phyloP scores from a whole-genome alignment of 164 flowering plant genomes.

The Malania oleifera region DNA sequence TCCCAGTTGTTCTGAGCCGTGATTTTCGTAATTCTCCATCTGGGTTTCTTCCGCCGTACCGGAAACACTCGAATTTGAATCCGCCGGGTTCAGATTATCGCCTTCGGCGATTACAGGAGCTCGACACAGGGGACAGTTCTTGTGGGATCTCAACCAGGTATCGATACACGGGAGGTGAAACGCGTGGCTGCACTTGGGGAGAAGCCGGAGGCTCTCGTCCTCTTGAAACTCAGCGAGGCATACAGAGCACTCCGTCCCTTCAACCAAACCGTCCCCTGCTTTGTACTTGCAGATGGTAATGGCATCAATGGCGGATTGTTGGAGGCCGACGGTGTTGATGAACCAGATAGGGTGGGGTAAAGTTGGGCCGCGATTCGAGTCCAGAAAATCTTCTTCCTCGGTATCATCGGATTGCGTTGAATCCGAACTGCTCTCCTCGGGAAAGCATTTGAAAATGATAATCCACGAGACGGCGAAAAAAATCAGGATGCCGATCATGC shows the following conservation, averaged over 20 bases:
- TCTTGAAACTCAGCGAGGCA: constrained; percentile 33
- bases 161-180: constrained; percentile 42
- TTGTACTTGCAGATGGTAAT: constrained; percentile 23
- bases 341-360: constrained; percentile 42
- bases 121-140: constrained; percentile 40
- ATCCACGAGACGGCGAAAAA: constrained; percentile 1
- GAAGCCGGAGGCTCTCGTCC: constrained; percentile 29
- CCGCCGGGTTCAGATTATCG: background rate
- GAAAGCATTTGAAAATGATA: background rate
- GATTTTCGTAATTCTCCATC: constrained; percentile 8
- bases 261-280: constrained; percentile 22
- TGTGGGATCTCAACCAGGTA: constrained; percentile 37
- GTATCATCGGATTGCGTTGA: constrained; percentile 2
- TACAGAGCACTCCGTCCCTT: constrained; percentile 36
- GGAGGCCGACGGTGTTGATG: constrained; percentile 29
- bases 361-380: constrained; percentile 26
- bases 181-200: constrained; percentile 41
- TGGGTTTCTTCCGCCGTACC: constrained; percentile 6
- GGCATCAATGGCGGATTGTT: constrained; percentile 28
- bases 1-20: constrained; percentile 1
- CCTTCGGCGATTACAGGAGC: constrained; percentile 20
- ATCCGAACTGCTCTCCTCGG: constrained; percentile 3
- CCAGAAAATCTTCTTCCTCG: constrained; percentile 22
- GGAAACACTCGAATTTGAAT: background rate
- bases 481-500: constrained; percentile 7